Evolutionary conservation across 2,329 filamentous ascomycete genomes (phyloP).

Genomic region (Tolypocladium nubicola): DNA sequence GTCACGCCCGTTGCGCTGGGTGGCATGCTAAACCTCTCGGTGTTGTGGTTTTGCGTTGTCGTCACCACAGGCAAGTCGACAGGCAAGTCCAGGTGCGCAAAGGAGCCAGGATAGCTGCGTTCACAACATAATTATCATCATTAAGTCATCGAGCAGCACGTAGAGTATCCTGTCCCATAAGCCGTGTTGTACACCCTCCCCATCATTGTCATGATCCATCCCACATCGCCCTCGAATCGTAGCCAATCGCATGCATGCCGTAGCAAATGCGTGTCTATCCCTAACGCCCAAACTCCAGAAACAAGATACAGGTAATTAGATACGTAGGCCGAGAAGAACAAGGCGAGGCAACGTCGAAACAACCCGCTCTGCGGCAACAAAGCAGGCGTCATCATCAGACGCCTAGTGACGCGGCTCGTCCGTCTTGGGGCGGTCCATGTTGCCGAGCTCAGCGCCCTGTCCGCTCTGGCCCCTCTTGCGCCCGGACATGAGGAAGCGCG

Average conservation of each 20-base stretch:
- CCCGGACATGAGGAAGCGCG: constrained; percentile 57
- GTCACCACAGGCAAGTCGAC: background rate
- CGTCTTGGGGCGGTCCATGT: constrained; percentile 38
- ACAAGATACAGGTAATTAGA: constrained; percentile 1
- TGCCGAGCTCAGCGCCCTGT: constrained; percentile 60
- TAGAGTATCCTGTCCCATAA: background rate
- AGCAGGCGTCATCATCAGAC: too few species aligned
- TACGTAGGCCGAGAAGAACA: background rate
- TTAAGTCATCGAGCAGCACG: background rate
- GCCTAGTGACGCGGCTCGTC: constrained; percentile 7
- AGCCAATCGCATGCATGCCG: constrained; percentile 6
- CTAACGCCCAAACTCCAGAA: constrained; percentile 14
- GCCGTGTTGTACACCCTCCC: background rate
- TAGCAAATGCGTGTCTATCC: constrained; percentile 15
- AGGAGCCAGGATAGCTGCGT: background rate
- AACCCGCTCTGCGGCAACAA: background rate
- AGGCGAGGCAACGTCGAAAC: constrained; percentile 2
- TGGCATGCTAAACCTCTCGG: background rate
- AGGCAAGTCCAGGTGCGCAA: background rate
- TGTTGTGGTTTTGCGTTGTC: background rate
- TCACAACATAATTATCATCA: background rate
- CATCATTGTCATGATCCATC: background rate
- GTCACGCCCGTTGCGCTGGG: background rate
- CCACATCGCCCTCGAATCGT: background rate
- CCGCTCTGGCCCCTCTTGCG: constrained; percentile 58